Base-by-base conservation (phyloP, 108 stramenopile genomes). In the Cyclotella atomus region DNA sequence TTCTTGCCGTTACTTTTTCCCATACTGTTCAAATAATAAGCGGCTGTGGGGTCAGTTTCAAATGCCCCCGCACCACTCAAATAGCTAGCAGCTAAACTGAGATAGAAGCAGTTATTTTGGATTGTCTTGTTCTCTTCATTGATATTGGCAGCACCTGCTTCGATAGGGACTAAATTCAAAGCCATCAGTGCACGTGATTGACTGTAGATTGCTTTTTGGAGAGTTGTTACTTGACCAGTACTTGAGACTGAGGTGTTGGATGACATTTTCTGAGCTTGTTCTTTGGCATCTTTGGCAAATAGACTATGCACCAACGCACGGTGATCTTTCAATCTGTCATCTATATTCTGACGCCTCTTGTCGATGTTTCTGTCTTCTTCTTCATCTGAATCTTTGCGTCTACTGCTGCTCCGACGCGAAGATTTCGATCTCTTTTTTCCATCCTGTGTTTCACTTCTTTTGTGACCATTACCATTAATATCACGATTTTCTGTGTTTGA, bases 51-150 rank as follows among this genome's bases (percentile, higher is more conserved):
- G 41, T 72, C 81, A 12, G 33, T 59, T 20, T 20, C 20, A 21
- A 82, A 77, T 12, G 81, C 81, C 2, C 81, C 81, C 5, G 46
- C 63, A 8, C 81, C 81, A 25, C 70, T 53, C 23, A 82, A 59
- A 50, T 82, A 82, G 36, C 70, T 77, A 2, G 72, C 76, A 3
- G 81, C 81, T 43, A 82, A 66, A 41, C 81, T 82, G 4, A 82
- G 49, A 63, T 82, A 82, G 56, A 82, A 82, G 65, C 81, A 82
- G 46, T 50, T 77, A 63, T 82, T 82, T 61, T 68, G 50, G 23
- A 82, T 82, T 19, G 36, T 41, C 46, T 77, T 20, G 21, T 82
- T 82, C 15, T 65, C 25, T 45, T 82, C 81, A 29, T 82, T 82
- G 43, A 67, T 53, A 61, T 82, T 82, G 7, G 66, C 65, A 19